Evolutionary conservation across 2,329 filamentous ascomycete genomes (phyloP), one percentile per base, ranked within the genome.

Genomic region (Trichoderma gracile): DNA sequence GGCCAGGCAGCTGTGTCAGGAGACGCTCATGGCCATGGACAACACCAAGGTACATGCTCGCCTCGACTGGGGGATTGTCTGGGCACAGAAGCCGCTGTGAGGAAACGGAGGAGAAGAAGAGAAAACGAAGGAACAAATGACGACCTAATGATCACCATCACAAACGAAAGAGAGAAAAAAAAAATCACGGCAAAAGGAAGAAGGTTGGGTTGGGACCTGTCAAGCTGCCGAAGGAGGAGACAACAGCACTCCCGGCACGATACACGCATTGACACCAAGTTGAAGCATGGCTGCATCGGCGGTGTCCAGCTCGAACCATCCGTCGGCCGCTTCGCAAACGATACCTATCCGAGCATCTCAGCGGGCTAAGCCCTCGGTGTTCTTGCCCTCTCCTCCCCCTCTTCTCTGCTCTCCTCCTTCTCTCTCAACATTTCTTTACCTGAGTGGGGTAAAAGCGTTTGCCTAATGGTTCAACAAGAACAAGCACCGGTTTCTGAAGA

Each of bases 41-140:
- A 70, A 78, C 63, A 72, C 70, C 27, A 66, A 67, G 46, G 70
- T 77, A 14, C 77, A 76, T 62, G 75, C 71, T 23, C 73, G 72
- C 46, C 70, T 76, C 46, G 73, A 73, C 59, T 78, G 75, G 75
- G 68, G 74, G n/a, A 73, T 75, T 45, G 71, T 76, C 52, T 79
- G 76, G 73, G 77, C 73, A 2, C 76, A 79, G 55, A 78, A 78
- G 64, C 76, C 78, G 4, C 21, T 46, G 12, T 55, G 21, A 55
- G 3, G 19, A 7, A 33, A 25, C 3, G 14, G n/a, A 14, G 12
- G 4, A 45, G 38, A 27, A 27, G 21, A 45, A 12, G 9, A 21
- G 15, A 14, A 45, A 21, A 53, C 15, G 4, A 53, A 14, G 15
- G 17, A 15, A 25, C 3, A 53, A 19, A 21, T 38, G 7, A 38